Evolutionary conservation across 768 basidiomycete genomes (phyloP).

Genomic region (Lactifluus pinguis): DNA sequence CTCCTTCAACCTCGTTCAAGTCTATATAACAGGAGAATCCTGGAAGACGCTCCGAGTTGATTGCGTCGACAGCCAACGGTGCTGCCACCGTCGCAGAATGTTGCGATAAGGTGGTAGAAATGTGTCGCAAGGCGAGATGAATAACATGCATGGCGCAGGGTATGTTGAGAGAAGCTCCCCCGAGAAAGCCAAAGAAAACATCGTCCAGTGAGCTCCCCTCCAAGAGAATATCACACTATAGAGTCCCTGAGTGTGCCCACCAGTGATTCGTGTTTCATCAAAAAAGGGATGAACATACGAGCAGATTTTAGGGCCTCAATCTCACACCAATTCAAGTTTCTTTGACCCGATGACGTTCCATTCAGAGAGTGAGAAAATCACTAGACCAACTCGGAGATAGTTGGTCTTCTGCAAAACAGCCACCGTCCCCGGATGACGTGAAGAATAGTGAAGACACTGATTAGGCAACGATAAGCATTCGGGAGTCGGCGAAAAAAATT

Average conservation of each 20-base stretch:
- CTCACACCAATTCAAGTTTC: background rate
- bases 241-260: background rate
- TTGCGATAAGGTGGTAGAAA: background rate
- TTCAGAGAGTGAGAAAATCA: background rate
- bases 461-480: background rate
- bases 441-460: background rate
- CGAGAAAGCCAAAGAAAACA: background rate
- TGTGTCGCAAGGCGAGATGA: background rate
- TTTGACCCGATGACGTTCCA: background rate
- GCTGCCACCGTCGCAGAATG: background rate
- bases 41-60: conserved; percentile 30
- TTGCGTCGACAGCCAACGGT: conserved; percentile 27
- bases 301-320: background rate
- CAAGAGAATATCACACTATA: background rate
- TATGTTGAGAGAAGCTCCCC: background rate
- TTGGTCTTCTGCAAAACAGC: background rate
- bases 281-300: background rate
- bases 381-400: background rate
- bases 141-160: background rate
- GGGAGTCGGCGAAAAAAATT: background rate
- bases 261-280: background rate
- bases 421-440: background rate
- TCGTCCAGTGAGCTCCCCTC: background rate
- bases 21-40: no score
- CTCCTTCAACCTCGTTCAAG: no score